Evolutionary conservation across 352 stramenopile species (phyloP).

Genomic region (Phytopythium kandeliae): DNA sequence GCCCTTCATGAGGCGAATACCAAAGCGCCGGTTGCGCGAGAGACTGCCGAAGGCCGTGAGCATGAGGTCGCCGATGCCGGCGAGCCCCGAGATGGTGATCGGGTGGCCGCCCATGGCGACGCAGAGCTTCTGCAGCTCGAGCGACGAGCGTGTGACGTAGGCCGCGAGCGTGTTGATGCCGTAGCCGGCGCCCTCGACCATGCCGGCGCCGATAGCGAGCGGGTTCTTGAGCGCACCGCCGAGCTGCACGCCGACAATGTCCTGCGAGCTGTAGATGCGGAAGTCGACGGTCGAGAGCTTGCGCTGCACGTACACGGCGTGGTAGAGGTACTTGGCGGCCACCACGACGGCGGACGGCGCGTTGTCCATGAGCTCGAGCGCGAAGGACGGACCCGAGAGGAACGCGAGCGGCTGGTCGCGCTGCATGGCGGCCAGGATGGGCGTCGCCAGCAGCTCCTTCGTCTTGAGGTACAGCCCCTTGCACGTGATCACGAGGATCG

Average conservation of each 20-base stretch:
- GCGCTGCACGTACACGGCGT: constrained; percentile 82
- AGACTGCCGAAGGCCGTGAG: constrained; percentile 95
- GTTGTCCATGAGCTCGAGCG: constrained; percentile 94
- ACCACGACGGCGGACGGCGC: constrained; percentile 95
- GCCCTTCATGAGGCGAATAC: constrained; percentile 91
- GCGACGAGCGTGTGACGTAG: constrained; percentile 94
- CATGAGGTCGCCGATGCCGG: constrained; percentile 92
- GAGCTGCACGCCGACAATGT: constrained; percentile 96
- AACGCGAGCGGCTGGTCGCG: constrained; percentile 94
- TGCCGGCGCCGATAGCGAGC: constrained; percentile 95
- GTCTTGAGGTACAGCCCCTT: constrained; percentile 96
- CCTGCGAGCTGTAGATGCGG: constrained; percentile 90
- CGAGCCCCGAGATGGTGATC: constrained; percentile 94
- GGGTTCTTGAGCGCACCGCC: constrained; percentile 98
- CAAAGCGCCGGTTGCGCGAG: constrained; percentile 94
- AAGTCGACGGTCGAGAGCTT: constrained; percentile 88
- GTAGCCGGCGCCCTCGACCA: constrained; percentile 96
- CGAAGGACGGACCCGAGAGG: constrained; percentile 94
- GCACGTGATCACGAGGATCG: constrained; percentile 91
- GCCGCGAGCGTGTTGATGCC: constrained; percentile 95
- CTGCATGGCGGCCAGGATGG: constrained; percentile 90
- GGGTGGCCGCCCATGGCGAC: constrained; percentile 92
- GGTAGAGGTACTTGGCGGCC: constrained; percentile 90
- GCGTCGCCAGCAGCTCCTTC: constrained; percentile 94
- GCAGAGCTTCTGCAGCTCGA: constrained; percentile 95